Evolutionary conservation across 768 basidiomycete genomes (phyloP).

Genomic region (Lactarius trivialis): DNA sequence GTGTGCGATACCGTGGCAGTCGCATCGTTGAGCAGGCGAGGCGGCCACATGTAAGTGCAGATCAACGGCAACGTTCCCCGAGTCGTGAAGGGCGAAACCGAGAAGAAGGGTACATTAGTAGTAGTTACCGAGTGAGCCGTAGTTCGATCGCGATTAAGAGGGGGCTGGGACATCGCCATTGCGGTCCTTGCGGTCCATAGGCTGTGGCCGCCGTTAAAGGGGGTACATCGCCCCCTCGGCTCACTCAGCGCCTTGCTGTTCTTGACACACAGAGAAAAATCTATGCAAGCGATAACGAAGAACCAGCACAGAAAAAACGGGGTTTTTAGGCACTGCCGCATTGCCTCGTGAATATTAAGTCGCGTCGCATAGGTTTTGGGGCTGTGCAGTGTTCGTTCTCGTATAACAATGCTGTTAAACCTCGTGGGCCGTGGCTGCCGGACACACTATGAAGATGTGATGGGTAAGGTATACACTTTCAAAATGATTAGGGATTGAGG

Average conservation of each 20-base stretch:
- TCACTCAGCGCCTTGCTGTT: neutral
- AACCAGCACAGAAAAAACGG: neutral
- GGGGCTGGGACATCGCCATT: neutral
- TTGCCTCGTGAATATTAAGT: neutral
- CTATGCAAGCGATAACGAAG: neutral
- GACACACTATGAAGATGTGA: neutral
- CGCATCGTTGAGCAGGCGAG: neutral
- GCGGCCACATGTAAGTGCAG: neutral
- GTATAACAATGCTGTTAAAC: neutral
- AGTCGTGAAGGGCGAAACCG: neutral
- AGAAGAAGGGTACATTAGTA: neutral
- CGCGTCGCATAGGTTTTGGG: neutral
- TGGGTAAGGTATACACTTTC: neutral
- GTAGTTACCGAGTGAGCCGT: neutral
- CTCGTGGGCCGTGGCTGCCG: neutral
- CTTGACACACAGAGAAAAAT: neutral
- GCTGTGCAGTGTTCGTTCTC: neutral
- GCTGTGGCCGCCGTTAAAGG: neutral
- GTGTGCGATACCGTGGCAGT: neutral
- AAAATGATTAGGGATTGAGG: neutral
- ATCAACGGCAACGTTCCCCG: neutral
- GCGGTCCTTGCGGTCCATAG: neutral
- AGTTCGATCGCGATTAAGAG: neutral
- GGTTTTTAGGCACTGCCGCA: neutral
- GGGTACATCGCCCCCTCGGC: neutral